A percentile compares a stretch with the other conserved stretches of the same genome.
These are phyloP conservation scores for Fusarium incarnatum DNA, from an alignment of 2,329 filamentous ascomycete genomes.

Conservation along the genomic window DNA sequence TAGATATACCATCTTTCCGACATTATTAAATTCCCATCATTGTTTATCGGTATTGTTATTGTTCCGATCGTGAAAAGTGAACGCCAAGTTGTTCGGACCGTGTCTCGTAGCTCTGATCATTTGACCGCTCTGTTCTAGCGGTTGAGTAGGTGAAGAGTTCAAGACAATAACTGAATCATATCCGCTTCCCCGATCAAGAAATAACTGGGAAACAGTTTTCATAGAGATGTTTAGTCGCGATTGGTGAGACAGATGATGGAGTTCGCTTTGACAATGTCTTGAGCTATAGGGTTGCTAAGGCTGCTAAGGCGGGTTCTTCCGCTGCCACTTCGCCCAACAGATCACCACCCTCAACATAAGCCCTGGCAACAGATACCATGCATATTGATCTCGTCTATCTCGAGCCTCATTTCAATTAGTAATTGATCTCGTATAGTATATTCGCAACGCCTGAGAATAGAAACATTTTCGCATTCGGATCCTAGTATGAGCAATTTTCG, in stretches of 20 bases:
- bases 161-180: not conserved
- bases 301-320: not conserved
- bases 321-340: not conserved
- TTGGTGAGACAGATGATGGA: not conserved
- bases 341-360: not conserved
- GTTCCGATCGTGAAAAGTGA: not conserved
- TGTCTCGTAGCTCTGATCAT: not conserved
- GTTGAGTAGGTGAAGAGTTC: not conserved
- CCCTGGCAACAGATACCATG: not conserved
- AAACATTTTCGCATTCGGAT: not conserved
- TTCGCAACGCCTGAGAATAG: not conserved
- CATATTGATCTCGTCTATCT: not conserved
- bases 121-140: not conserved
- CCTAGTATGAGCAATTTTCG: not conserved
- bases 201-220: not conserved
- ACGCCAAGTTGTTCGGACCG: too few relatives aligned
- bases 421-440: not conserved
- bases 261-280: not conserved
- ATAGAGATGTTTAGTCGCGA: not conserved
- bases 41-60: not conserved
- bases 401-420: not conserved
- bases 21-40: not conserved
- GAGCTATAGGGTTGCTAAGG: not conserved
- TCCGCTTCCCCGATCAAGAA: too few relatives aligned
- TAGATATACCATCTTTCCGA: constrained; percentile 12